phyloP scores from a whole-genome alignment of 306 rosid genomes.

The Heteromeles arbutifolia region DNA sequence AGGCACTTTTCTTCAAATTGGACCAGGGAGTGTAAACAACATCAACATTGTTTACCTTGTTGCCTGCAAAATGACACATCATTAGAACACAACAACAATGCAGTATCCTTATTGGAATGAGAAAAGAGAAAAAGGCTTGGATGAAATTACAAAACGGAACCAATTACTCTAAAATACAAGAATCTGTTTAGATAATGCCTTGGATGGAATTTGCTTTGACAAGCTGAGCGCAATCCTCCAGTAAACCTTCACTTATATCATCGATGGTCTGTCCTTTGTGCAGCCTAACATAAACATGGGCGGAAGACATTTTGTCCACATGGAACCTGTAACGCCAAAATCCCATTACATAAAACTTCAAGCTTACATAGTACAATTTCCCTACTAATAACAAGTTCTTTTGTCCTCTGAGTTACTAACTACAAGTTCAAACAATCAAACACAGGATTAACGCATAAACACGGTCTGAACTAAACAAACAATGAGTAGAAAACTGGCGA shows the following conservation, averaged over 20 bases:
- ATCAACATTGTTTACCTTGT: constrained; percentile 86
- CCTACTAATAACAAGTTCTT: neutral
- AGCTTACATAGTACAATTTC: neutral
- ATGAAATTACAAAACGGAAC: neutral
- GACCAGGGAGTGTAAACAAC: constrained; percentile 98
- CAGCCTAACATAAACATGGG: constrained; percentile 90
- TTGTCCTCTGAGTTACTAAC: neutral
- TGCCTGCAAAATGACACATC: constrained; percentile 44
- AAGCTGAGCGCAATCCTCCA: constrained; percentile 96
- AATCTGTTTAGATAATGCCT: constrained; percentile 38
- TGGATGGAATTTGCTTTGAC: constrained; percentile 99
- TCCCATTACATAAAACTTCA: neutral
- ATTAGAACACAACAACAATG: neutral
- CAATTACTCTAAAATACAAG: constrained; percentile 11
- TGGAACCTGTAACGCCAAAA: constrained; percentile 63
- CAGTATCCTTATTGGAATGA: neutral
- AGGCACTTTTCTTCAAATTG: constrained; percentile 91
- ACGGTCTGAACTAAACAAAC: neutral
- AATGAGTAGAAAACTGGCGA: neutral
- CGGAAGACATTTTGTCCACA: constrained; percentile 97
- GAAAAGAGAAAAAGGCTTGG: neutral
- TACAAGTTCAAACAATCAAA: neutral
- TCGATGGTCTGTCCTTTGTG: constrained; percentile 89
- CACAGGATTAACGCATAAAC: neutral
- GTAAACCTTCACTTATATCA: constrained; percentile 69